phyloP scores from a whole-genome alignment of 352 stramenopile genomes.

The Globisporangium viniferum region DNA sequence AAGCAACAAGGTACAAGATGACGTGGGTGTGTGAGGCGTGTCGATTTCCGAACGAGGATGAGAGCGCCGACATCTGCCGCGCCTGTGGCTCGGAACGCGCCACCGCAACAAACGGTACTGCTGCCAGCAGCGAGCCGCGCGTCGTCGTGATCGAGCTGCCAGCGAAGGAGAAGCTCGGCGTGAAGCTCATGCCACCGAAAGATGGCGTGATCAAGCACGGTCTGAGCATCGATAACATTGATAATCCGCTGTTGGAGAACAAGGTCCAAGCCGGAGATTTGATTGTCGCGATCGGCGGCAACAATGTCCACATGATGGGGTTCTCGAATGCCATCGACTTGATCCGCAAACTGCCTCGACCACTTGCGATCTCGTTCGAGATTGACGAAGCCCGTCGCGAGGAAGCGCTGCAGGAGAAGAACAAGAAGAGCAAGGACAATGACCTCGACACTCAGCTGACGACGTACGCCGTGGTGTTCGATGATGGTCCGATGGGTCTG shows the following conservation, averaged over 20 bases:
- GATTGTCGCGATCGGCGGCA: conserved; percentile 81
- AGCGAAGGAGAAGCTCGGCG: conserved; percentile 81
- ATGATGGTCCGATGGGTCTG: conserved; percentile 79
- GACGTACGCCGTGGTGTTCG: conserved; percentile 84
- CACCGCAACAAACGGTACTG: conserved; percentile 11
- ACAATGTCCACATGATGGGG: conserved; percentile 72
- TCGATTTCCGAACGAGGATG: conserved; percentile 62
- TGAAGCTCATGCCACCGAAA: conserved; percentile 84
- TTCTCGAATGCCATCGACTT: conserved; percentile 83
- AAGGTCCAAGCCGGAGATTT: conserved; percentile 80
- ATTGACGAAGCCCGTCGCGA: conserved; percentile 65
- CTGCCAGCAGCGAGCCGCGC: conserved; percentile 18
- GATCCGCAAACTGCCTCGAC: conserved; percentile 78
- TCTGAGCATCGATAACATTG: conserved; percentile 85
- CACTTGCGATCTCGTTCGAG: conserved; percentile 80
- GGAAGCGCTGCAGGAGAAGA: conserved; percentile 56
- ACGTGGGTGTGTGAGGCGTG: conserved; percentile 59
- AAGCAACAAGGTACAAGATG: conserved; percentile 26
- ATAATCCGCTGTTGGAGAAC: conserved; percentile 80
- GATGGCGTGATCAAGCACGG: conserved; percentile 78
- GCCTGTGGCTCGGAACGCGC: conserved; percentile 53
- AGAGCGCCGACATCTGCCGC: conserved; percentile 51
- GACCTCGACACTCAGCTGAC: conserved; percentile 73
- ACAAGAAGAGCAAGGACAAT: conserved; percentile 46
- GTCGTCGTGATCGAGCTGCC: conserved; percentile 80